Base-by-base conservation (phyloP, 2,329 filamentous ascomycete species). In the Beauveria brongniartii region DNA sequence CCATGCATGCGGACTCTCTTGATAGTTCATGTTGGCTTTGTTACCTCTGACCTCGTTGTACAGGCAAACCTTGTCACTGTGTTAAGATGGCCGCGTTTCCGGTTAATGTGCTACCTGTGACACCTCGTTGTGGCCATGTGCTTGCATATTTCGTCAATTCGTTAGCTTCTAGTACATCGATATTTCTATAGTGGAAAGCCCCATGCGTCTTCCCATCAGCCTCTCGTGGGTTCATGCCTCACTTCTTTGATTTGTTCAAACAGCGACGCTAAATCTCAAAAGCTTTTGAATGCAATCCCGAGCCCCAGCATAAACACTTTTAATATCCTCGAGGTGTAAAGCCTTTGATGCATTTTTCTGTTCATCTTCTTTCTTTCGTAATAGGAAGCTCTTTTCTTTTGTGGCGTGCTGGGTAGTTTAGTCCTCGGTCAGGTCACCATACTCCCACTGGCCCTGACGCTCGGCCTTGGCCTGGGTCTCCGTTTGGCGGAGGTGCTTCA, bases 391-490 rank as follows among this genome's bases (percentile, higher is more conserved):
- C 24, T 37, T 24, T 26, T 24, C 3, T 37, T 28, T 30, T 12
- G 6, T 24, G 10, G 8, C 20, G 12, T 30, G 50, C 9, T 22
- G 12, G n/a, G 9, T 12, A 8, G 12, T 56, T 73, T 85, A 92
- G 70, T 96, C 91, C 78, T 96, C 92, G 16, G 91, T 96, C 70
- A 96, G 82, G 73, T 97, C 94, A 67, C 94, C 94, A 75, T 97
- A 99, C 82, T 99, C 94, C 92, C 93, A 99, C 83, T 96, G 94
- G 48, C 94, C 94, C 66, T 86, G 80, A 64, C 92, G 85, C 61
- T 87, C 86, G 60, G 83, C 79, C 83, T 95, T 96, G 5, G 93
- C 93, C 73, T 88, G 81, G 41, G 82, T 80, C 79, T 96, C 88
- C 56, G 88, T 83, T 73, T 88, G 82, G 70, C 84, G 87, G 64